Percentiles rank a stretch among this genome's conserved stretches.
phyloP scores from a whole-genome alignment of 2,329 filamentous ascomycete genomes.

The Exophiala oligosperma region DNA sequence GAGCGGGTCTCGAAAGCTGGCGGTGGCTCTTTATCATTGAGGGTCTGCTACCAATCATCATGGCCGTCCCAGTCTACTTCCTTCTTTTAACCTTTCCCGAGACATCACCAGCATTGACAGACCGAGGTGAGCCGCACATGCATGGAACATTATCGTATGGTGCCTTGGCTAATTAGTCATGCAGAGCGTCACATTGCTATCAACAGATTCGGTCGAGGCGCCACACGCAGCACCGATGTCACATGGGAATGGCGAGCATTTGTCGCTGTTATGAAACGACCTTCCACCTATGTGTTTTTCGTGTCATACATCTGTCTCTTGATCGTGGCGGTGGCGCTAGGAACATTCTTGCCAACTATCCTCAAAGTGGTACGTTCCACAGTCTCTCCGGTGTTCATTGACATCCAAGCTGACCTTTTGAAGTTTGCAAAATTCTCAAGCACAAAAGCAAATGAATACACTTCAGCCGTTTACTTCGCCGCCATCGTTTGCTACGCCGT shows the following conservation, averaged over 20 bases:
- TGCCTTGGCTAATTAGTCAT: no score
- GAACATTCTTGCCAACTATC: constrained; percentile 29
- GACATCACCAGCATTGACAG: constrained; percentile 22
- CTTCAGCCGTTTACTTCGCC: constrained; percentile 26
- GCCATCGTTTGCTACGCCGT: constrained; percentile 24
- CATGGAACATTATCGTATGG: no score
- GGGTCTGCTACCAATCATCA: constrained; percentile 24
- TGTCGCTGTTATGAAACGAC: constrained; percentile 25
- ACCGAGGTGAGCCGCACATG: constrained; percentile 15
- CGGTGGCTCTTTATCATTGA: constrained; percentile 28
- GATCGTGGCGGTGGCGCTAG: constrained; percentile 28
- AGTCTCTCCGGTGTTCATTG: not conserved
- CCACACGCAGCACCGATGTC: constrained; percentile 24
- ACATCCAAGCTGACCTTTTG: not conserved
- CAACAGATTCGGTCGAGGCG: constrained; percentile 27
- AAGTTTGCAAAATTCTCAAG: constrained; percentile 25
- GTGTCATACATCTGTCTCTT: constrained; percentile 25
- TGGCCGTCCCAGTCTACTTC: constrained; percentile 24
- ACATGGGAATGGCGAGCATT: constrained; percentile 27
- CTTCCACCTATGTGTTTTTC: constrained; percentile 29
- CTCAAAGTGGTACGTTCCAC: constrained; percentile 14
- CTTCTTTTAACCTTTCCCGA: constrained; percentile 29
- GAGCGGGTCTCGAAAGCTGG: constrained; percentile 22
- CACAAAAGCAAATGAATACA: constrained; percentile 28
- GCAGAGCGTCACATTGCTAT: constrained; percentile 28